Conservation (phyloP, 78 protist genomes). For the Dictyostelium firmibasis region DNA sequence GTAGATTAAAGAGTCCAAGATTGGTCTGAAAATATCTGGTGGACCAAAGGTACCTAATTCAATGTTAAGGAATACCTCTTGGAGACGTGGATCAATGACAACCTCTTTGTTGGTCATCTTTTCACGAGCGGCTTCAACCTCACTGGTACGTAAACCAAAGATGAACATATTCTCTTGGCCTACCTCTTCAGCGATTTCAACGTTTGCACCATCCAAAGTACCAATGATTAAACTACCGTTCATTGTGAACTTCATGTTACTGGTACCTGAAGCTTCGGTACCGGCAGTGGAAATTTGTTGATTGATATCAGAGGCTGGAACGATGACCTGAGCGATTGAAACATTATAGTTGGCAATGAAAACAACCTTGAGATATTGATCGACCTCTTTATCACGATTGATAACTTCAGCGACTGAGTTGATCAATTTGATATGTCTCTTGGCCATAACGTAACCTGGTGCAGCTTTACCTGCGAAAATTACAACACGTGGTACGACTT, state of each 20-base stretch:
- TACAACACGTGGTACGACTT: conserved; percentile 87
- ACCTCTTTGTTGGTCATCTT: conserved; percentile 69
- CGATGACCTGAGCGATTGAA: conserved; percentile 94
- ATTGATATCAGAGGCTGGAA: conserved; percentile 96
- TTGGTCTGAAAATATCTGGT: conserved; percentile 38
- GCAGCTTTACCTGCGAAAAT: conserved; percentile 98
- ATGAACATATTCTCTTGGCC: conserved; percentile 90
- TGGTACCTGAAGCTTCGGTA: conserved; percentile 97
- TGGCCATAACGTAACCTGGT: conserved; percentile 96
- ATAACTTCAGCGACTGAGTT: conserved; percentile 93
- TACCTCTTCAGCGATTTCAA: conserved; percentile 93
- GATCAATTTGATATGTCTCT: conserved; percentile 94
- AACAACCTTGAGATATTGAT: conserved; percentile 88
- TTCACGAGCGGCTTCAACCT: conserved; percentile 76
- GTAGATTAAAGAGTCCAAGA: conserved; percentile 72
- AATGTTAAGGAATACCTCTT: conserved; percentile 79
- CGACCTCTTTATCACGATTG: conserved; percentile 92
- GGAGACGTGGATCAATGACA: conserved; percentile 74
- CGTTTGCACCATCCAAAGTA: conserved; percentile 97
- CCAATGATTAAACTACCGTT: conserved; percentile 95
- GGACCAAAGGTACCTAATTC: conserved; percentile 86
- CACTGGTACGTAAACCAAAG: conserved; percentile 84
- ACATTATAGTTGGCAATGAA: conserved; percentile 96
- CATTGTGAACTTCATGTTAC: conserved; percentile 95
- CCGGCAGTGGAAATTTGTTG: conserved; percentile 98